Evolutionary conservation across 371 early-diverging fungal species (phyloP).

Genomic region (Circinella minor): DNA sequence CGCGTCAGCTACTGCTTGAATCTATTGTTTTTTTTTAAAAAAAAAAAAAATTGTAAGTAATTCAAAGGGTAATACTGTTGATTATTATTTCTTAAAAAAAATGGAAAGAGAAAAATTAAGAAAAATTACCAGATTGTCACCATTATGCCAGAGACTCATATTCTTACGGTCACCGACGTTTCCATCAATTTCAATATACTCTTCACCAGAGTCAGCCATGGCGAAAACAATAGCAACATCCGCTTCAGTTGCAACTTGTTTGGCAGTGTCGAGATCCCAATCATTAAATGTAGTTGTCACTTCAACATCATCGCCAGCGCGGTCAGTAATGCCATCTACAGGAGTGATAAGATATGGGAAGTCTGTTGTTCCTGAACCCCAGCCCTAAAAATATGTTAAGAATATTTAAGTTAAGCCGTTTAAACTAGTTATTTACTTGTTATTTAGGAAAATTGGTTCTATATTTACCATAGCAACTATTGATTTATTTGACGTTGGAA

Average conservation of each 20-base stretch:
- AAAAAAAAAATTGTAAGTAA: neutral
- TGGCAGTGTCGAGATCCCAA: conserved; percentile 41
- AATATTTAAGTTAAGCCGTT: too few species aligned
- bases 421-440: too few species aligned
- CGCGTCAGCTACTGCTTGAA: conserved; percentile 45
- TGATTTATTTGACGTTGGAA: neutral
- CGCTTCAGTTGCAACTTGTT: conserved; percentile 37
- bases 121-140: conserved; percentile 54
- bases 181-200: conserved; percentile 38
- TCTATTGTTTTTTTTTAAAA: conserved; percentile 19
- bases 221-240: conserved; percentile 66
- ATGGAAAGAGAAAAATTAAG: too few species aligned
- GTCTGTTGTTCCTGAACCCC: conserved; percentile 68
- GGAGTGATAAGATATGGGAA: conserved; percentile 64
- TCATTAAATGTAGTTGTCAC: conserved; percentile 39
- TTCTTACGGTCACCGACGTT: conserved; percentile 63
- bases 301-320: conserved; percentile 36
- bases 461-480: conserved; percentile 38
- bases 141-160: conserved; percentile 61
- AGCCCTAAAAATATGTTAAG: conserved; percentile 31
- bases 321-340: conserved; percentile 41
- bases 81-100: too few species aligned
- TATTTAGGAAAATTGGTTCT: too few species aligned
- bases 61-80: too few species aligned
- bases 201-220: conserved; percentile 65